Conservation (phyloP, 73 alveolate species). For the Paramecium tetraurelia region DNA sequence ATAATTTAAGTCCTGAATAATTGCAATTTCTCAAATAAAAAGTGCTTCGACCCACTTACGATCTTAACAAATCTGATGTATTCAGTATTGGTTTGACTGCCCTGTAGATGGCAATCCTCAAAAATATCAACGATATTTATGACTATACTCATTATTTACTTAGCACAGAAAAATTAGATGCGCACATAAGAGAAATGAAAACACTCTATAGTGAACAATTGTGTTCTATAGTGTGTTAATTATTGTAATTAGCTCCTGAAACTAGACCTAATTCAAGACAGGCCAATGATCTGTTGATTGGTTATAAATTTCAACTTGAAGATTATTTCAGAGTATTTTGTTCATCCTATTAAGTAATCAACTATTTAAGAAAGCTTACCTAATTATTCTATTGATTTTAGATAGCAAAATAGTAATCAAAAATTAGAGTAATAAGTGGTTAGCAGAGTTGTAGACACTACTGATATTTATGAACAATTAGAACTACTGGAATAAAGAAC, state of each 20-base stretch:
- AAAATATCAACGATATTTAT: neutral
- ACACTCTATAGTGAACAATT: neutral
- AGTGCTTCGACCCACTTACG: neutral
- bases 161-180: neutral
- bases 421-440: neutral
- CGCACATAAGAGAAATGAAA: neutral
- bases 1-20: constrained; percentile 20
- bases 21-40: neutral
- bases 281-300: neutral
- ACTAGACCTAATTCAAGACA: neutral
- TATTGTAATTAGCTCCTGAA: neutral
- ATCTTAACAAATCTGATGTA: neutral
- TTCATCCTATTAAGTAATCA: neutral
- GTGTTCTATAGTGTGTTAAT: constrained; percentile 11
- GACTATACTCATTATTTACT: neutral
- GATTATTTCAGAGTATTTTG: neutral
- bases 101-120: neutral
- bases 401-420: neutral
- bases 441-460: neutral
- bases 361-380: neutral
- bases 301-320: neutral
- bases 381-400: neutral
- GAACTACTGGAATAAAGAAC: neutral
- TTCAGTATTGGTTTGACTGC: neutral
- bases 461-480: neutral